Evolutionary conservation across 345 rosid species (phyloP).

Genomic region (Carallia pectinifolia): DNA sequence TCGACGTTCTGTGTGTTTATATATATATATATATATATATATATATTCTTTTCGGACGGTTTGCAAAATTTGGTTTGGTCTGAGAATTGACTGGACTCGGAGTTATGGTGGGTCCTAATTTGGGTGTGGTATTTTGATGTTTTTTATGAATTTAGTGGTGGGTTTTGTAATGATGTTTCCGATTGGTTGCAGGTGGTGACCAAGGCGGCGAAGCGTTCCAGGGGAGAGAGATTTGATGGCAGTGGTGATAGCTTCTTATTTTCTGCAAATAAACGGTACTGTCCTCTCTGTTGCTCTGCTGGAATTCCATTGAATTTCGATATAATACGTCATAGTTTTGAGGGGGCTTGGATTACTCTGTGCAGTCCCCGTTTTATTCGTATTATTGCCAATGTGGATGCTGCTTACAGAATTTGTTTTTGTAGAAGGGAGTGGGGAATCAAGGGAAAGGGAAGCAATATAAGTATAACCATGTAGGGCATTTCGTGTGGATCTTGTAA

Average conservation of each 20-base stretch:
- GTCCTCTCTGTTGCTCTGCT: neutral
- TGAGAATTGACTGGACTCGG: neutral
- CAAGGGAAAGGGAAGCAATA: too few species aligned
- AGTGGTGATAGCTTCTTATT: constrained; percentile 10
- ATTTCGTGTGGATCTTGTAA: neutral
- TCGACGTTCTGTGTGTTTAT: neutral
- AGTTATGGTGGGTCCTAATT: neutral
- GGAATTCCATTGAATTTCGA: too few species aligned
- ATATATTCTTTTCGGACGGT: neutral
- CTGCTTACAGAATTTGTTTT: neutral
- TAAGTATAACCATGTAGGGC: too few species aligned
- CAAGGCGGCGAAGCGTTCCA: constrained; percentile 34
- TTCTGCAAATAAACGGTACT: constrained; percentile 31
- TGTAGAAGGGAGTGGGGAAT: too few species aligned
- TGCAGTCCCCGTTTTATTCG: neutral
- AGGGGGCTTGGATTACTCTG: neutral
- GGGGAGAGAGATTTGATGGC: constrained; percentile 23
- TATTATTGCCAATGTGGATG: neutral
- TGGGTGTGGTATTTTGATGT: neutral
- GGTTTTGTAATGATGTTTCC: neutral
- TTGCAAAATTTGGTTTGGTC: neutral
- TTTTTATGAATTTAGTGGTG: neutral
- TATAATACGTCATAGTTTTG: too few species aligned
- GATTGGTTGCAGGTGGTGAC: constrained; percentile 21
- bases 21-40: too few species aligned